Base-by-base conservation (phyloP, 768 basidiomycete genomes). In the Macrolepiota dolichaula region DNA sequence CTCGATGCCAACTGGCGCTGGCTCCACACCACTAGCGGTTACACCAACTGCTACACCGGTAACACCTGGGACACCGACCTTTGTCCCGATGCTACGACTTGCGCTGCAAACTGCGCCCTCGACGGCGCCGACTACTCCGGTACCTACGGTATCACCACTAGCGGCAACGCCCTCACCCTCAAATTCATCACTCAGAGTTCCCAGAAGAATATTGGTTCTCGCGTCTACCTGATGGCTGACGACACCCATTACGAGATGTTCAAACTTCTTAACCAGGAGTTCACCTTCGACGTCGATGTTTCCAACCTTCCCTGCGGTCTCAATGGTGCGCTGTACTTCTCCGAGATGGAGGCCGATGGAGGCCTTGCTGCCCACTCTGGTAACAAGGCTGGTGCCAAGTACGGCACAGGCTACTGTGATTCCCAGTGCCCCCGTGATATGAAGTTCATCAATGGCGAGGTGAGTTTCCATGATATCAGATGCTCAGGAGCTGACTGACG, bases 271-370 rank as follows among this genome's bases (percentile, higher is more conserved):
- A 63, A 63, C 62, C 51, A 63, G 29, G 62, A 63, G 51, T 63
- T 63, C 57, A 63, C 62, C 12, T 63, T 63, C 51, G 62, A 63
- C 42, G 62, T 63, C 22, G 62, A 63, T 24, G 62, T 63, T 29
- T 63, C 62, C 51, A 38, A 54, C 29, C 62, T 63, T 53, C 62
- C 62, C 27, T 63, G 62, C 32, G 62, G 62, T 53, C 56, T 63
- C 15, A 63, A 63, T 51, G 62, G 62, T 10, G 56, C 62, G 13
- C 46, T 63, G 3, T 63, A 63, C 52, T 63, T 63, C 46, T 57
- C 57, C 17, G 56, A 63, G 52, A 63, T 63, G 62, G 62, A 52
- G 36, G 57, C 49, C 12, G 62, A 63, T 42, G 62, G 62, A 44
- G 62, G 62, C 11, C 38, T 54, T 57, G 24, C 57, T n/a, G 19